phyloP scores from a whole-genome alignment of 164 flowering plant genomes.

The Stephania yunnanensis region DNA sequence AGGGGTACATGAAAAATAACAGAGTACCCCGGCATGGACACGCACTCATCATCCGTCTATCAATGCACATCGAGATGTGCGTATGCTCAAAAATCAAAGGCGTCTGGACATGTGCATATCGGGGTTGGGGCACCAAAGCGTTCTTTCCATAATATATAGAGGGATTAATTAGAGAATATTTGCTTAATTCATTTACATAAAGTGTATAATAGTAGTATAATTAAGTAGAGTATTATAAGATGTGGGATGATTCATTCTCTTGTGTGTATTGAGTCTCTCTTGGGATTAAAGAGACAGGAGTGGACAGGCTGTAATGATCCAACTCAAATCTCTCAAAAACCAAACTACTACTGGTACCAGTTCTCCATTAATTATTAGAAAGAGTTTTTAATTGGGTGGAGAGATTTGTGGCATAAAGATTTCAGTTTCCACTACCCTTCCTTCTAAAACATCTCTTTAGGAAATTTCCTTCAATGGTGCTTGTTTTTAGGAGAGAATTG shows the following conservation, averaged over 20 bases:
- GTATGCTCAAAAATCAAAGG: too few relatives aligned
- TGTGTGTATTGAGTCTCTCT: not conserved
- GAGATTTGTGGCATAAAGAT: not conserved
- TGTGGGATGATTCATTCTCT: not conserved
- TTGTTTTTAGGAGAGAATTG: too few relatives aligned
- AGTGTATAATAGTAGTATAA: not conserved
- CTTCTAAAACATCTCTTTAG: not conserved
- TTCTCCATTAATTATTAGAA: not conserved
- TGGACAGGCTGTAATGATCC: conserved; percentile 2
- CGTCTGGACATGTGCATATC: too few relatives aligned
- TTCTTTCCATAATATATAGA: not conserved
- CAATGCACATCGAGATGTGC: too few relatives aligned
- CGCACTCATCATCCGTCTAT: too few relatives aligned
- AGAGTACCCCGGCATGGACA: too few relatives aligned
- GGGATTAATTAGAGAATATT: not conserved
- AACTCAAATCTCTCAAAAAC: not conserved
- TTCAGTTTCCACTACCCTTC: not conserved
- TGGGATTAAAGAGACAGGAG: conserved; percentile 1
- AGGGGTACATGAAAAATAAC: too few relatives aligned
- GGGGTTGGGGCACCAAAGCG: too few relatives aligned
- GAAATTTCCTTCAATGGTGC: not conserved
- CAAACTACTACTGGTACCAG: not conserved
- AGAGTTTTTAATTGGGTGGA: not conserved
- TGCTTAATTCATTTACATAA: not conserved
- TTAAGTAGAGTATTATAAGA: not conserved